Conservation (phyloP, 768 basidiomycete species). For the Podaxis pistillaris region DNA sequence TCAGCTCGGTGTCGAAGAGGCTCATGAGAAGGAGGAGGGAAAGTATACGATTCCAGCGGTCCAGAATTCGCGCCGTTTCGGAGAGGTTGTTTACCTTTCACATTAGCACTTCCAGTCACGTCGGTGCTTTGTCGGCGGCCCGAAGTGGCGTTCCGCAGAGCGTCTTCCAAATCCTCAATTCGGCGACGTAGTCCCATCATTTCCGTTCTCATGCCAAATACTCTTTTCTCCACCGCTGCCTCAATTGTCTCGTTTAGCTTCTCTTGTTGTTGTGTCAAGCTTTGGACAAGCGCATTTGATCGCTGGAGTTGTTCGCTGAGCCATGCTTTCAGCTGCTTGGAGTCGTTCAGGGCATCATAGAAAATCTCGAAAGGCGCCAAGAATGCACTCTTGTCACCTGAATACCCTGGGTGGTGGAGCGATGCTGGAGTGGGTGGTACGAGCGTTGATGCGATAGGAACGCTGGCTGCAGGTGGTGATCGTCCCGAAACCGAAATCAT, state of each 20-base stretch:
- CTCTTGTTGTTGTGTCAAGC: slow-evolving; percentile 59
- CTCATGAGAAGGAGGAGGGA: slow-evolving; percentile 37
- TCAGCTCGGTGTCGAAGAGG: slow-evolving; percentile 34
- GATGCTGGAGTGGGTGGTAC: slow-evolving; percentile 72
- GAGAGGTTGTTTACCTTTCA: slow-evolving; percentile 16
- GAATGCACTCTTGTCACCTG: slow-evolving; percentile 72
- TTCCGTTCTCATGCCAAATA: slow-evolving; percentile 60
- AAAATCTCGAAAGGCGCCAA: slow-evolving; percentile 81
- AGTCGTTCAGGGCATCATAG: slow-evolving; percentile 82
- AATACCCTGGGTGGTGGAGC: slow-evolving; percentile 57
- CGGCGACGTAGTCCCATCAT: slow-evolving; percentile 56
- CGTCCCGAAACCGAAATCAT: slow-evolving; percentile 33
- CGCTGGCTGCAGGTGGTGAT: slow-evolving; percentile 57
- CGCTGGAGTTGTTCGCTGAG: slow-evolving; percentile 70
- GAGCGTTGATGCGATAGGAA: slow-evolving; percentile 65
- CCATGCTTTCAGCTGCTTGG: slow-evolving; percentile 76
- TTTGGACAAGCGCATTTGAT: slow-evolving; percentile 53
- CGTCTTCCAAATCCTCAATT: slow-evolving; percentile 69
- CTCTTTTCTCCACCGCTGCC: slow-evolving; percentile 57
- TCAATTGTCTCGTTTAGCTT: slow-evolving; percentile 59
- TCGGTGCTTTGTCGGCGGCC: slow-evolving; percentile 12
- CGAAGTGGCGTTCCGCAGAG: slow-evolving; percentile 26
- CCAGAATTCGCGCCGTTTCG: slow-evolving; percentile 20
- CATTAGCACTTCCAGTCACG: slow-evolving; percentile 3
- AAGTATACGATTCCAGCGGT: slow-evolving; percentile 37